Evolutionary conservation across 1,284 basidiomycete species (phyloP).

Genomic region (Sanghuangporus baumii): DNA sequence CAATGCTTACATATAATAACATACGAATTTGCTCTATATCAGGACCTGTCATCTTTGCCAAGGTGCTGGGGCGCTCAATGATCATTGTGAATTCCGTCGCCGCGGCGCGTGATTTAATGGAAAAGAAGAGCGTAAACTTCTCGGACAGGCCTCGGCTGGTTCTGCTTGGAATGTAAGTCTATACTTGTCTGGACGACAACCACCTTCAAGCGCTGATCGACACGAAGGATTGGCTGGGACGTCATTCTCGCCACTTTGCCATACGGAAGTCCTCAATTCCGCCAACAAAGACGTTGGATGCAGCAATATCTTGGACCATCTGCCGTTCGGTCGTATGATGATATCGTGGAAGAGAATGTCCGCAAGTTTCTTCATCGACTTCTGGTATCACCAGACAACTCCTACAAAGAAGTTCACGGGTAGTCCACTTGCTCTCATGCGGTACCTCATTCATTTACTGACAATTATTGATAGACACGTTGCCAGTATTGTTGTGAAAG

Average conservation of each 20-base stretch:
- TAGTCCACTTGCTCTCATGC: constrained; percentile 13
- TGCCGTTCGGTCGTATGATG: constrained; percentile 20
- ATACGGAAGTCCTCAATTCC: constrained; percentile 25
- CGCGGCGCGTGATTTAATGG: constrained; percentile 33
- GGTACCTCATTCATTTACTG: background rate
- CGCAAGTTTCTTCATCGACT: constrained; percentile 23
- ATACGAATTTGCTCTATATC: background rate
- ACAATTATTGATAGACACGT: constrained; percentile 5
- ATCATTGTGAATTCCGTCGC: constrained; percentile 32
- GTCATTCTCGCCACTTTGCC: constrained; percentile 22
- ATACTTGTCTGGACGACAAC: background rate
- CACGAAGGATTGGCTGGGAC: constrained; percentile 23
- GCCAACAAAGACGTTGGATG: constrained; percentile 27
- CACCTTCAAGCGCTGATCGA: background rate
- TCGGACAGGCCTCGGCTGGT: constrained; percentile 30
- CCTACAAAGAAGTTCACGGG: constrained; percentile 23
- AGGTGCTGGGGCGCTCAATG: constrained; percentile 29
- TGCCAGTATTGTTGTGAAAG: background rate
- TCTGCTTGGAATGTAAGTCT: constrained; percentile 26
- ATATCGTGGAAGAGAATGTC: constrained; percentile 23
- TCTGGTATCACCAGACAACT: constrained; percentile 22
- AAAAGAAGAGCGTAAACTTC: constrained; percentile 33
- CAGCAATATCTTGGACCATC: constrained; percentile 25
- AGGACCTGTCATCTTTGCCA: constrained; percentile 33
- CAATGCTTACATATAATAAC: too few relatives aligned